phyloP scores from a whole-genome alignment of 371 early-diverging fungal genomes.

The Mucor velutinosus region DNA sequence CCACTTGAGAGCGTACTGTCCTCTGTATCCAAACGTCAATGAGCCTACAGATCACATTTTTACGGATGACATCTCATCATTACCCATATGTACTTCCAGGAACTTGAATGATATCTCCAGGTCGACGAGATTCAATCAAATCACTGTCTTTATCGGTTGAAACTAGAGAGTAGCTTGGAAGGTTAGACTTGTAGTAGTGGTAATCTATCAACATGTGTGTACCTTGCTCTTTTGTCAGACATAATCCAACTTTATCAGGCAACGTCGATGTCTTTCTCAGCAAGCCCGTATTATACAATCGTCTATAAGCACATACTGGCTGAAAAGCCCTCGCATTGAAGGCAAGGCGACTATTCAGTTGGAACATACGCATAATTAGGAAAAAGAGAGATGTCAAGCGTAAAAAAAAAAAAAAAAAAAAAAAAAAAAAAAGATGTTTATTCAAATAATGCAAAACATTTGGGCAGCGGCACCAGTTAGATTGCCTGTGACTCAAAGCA shows the following conservation, averaged over 20 bases:
- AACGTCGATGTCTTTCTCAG: constrained; percentile 12
- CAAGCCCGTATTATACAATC: constrained; percentile 14
- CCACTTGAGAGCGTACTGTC: constrained; percentile 66
- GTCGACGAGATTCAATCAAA: constrained; percentile 23
- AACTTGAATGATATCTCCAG: constrained; percentile 53
- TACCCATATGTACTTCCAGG: constrained; percentile 69
- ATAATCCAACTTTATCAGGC: constrained; percentile 23
- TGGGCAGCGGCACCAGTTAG: constrained; percentile 1
- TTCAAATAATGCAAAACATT: background rate
- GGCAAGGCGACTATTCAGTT: background rate
- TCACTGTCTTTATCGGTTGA: constrained; percentile 19
- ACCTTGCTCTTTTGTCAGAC: constrained; percentile 13
- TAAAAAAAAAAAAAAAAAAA: background rate
- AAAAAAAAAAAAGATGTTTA: background rate
- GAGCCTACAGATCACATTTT: background rate
- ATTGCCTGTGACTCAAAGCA: constrained; percentile 12
- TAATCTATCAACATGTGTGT: background rate
- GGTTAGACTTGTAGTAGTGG: background rate
- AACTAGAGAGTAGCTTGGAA: background rate
- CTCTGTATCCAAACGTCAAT: constrained; percentile 28
- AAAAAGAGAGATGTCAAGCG: no score
- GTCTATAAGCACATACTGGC: background rate
- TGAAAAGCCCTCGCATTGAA: background rate
- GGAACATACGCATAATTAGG: background rate
- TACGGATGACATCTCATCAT: background rate